A percentile compares a stretch with the other conserved stretches of the same genome.
Evolutionary conservation across 805 yeast genomes (phyloP).

Genomic region (Saccharomycopsis sp.): DNA sequence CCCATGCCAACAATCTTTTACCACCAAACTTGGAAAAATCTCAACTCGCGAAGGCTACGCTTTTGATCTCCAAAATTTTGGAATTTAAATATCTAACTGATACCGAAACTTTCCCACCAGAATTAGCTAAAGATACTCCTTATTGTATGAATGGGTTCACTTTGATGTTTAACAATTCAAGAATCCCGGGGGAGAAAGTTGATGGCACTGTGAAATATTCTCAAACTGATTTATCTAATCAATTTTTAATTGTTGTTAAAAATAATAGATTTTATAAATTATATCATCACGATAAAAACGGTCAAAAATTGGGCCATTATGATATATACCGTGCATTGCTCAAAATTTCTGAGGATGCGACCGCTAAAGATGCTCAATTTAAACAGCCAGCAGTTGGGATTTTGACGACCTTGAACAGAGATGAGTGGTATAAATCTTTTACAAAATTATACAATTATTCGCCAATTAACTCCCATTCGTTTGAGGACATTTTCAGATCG

Average conservation of each 20-base stretch:
- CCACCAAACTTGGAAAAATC: constrained; percentile 45
- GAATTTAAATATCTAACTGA: constrained; percentile 63
- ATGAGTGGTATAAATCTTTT: constrained; percentile 64
- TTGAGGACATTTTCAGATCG: constrained; percentile 65
- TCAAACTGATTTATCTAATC: constrained; percentile 36
- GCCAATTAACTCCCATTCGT: constrained; percentile 53
- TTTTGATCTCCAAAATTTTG: constrained; percentile 59
- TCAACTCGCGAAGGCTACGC: constrained; percentile 69
- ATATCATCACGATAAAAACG: constrained; percentile 43
- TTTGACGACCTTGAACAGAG: constrained; percentile 80
- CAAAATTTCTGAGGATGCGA: constrained; percentile 33
- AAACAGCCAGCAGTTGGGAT: constrained; percentile 55
- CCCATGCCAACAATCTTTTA: constrained; percentile 61
- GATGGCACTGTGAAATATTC: constrained; percentile 57
- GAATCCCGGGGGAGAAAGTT: constrained; percentile 61
- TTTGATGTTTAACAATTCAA: constrained; percentile 82
- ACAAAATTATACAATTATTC: constrained; percentile 45
- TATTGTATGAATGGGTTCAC: constrained; percentile 91
- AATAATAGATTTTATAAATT: constrained; percentile 80
- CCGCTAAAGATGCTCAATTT: constrained; percentile 13
- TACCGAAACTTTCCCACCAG: constrained; percentile 71
- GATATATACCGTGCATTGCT: constrained; percentile 54
- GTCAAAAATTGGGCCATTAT: constrained; percentile 37
- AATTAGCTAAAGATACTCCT: constrained; percentile 65
- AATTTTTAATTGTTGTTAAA: constrained; percentile 64